Base-by-base conservation (phyloP, 2,329 filamentous ascomycete genomes). In the Xylaria arbuscula region DNA sequence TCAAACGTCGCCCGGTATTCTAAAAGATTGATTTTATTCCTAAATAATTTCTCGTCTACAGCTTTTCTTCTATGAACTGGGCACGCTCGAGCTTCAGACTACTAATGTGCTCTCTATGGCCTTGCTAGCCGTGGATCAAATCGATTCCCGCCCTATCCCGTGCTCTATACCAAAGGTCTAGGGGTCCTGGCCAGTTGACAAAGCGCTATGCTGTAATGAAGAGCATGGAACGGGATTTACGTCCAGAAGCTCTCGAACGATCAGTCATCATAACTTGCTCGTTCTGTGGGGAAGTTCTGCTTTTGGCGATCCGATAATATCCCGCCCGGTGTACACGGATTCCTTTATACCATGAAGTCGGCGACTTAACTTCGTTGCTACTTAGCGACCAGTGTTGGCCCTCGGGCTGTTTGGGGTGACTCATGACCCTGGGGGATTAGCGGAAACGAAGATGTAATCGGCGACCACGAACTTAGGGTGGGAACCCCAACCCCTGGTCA, bases 211-310 rank as follows among this genome's bases (percentile, higher is more conserved):
- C 59, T 45, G 17, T 38, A 48, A 10, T 17, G 50, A 9, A 47
- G 15, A 55, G 36, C 50, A 10, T 17, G 47, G 17, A 22, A 47
- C n/a, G 59, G 32, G n/a, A n/a, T 45, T 40, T 6, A 48, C 11
- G 22, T n/a, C 40, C 5, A 17, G 50, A 28, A 63, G 53, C 32
- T 40, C n/a, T 63, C 61, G 51, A 34, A 40, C 24, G 61, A 63
- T 57, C 40, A 32, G 61, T 63, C 61, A 63, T 63, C 61, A 48
- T 38, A 63, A 63, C 32, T 10, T 63, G 51, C 53, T 63, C 61
- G 24, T 59, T 63, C 54, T 56, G 40, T 28, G 51, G 53, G 53
- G 22, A 63, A 50, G 8, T 47, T 48, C 19, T n/a, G 28, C 15
- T 40, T 50, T 19, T 9, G 19, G 22, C 45, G 42, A 50, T 34